Conservation (phyloP, 1,139 yeast species). For the Keqinozyma sinolaborantium region DNA sequence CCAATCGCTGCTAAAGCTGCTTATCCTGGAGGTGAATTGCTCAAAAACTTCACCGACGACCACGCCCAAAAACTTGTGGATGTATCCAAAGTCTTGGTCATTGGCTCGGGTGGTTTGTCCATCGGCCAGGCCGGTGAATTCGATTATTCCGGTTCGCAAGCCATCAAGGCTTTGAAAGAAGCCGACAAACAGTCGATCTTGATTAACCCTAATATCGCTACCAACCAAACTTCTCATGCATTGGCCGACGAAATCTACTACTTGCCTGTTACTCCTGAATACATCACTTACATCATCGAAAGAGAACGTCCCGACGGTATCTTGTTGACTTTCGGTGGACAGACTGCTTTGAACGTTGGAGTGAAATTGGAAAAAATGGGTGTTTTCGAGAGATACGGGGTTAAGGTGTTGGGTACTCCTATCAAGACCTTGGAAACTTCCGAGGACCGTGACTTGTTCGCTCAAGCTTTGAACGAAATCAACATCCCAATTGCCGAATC, state of each 20-base stretch:
- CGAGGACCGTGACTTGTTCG: slow-evolving; percentile 95
- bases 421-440: slow-evolving; percentile 92
- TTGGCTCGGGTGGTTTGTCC: slow-evolving; percentile 97
- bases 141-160: slow-evolving; percentile 97
- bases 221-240: slow-evolving; percentile 94
- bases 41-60: slow-evolving; percentile 32
- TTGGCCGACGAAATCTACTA: slow-evolving; percentile 94
- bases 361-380: slow-evolving; percentile 92
- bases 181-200: slow-evolving; percentile 81
- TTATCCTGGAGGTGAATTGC: slow-evolving; percentile 42
- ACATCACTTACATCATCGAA: slow-evolving; percentile 89
- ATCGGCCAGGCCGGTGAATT: slow-evolving; percentile 99
- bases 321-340: slow-evolving; percentile 95
- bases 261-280: slow-evolving; percentile 95
- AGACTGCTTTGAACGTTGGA: slow-evolving; percentile 95
- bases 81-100: slow-evolving; percentile 82
- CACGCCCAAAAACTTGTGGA: slow-evolving; percentile 59
- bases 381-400: slow-evolving; percentile 82
- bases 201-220: slow-evolving; percentile 96
- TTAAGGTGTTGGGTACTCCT: slow-evolving; percentile 96
- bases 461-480: slow-evolving; percentile 91
- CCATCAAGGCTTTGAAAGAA: slow-evolving; percentile 92
- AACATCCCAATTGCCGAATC: slow-evolving; percentile 95
- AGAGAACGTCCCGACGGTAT: slow-evolving; percentile 97
- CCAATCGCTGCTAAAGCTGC: slow-evolving; percentile 2